Percentiles rank a stretch among this genome's conserved stretches.
phyloP scores from a whole-genome alignment of 108 stramenopile species.

The Pseudonitzschia delicatissima region DNA sequence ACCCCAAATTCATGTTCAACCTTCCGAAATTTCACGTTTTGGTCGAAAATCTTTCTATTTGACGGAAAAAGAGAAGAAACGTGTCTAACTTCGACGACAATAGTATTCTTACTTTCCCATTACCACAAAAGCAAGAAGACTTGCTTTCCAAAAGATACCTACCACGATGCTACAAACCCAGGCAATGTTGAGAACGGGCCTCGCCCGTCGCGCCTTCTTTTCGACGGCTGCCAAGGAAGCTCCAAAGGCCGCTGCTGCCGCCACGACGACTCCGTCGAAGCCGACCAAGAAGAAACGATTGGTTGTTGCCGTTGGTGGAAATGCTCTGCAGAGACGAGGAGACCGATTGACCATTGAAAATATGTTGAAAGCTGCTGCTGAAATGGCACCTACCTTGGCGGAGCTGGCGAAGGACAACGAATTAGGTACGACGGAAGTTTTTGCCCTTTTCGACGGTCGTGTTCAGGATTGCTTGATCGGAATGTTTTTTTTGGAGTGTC shows the following conservation, averaged over 20 bases:
- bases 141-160: no score
- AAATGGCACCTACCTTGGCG: constrained; percentile 76
- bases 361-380: constrained; percentile 81
- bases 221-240: background rate
- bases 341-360: constrained; percentile 85
- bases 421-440: constrained; percentile 25
- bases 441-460: background rate
- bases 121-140: no score
- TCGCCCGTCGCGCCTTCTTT: background rate
- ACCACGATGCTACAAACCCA: background rate
- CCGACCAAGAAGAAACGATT: constrained; percentile 38
- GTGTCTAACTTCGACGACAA: no score
- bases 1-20: no score
- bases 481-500: no score
- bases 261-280: background rate
- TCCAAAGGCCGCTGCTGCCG: background rate
- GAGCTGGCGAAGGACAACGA: constrained; percentile 55
- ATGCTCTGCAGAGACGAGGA: constrained; percentile 82
- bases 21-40: no score
- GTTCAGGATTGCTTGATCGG: background rate
- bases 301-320: constrained; percentile 81
- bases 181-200: background rate
- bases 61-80: no score
- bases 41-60: no score
- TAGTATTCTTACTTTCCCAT: no score